Conservation (phyloP, 2,329 filamentous ascomycete species). For the Herpotrichia juniperi region DNA sequence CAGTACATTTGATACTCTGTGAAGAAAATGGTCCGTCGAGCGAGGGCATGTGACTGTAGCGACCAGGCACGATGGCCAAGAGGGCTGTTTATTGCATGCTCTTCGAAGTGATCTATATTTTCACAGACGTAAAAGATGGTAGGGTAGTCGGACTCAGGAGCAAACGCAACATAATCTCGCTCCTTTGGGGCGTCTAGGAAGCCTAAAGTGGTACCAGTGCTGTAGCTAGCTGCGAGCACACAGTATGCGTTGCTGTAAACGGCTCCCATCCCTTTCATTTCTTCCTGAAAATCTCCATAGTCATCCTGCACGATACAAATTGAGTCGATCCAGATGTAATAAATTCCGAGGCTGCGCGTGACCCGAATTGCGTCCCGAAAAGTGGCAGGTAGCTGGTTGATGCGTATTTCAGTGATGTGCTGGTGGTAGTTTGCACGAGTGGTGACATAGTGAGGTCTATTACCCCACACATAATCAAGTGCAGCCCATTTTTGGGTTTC, state of each 20-base stretch:
- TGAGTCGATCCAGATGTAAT: slow-evolving; percentile 27
- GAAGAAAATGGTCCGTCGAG: slow-evolving; percentile 27
- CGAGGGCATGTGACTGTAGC: slow-evolving; percentile 26
- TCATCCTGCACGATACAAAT: slow-evolving; percentile 3
- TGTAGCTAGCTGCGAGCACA: slow-evolving; percentile 15
- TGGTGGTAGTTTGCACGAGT: no score
- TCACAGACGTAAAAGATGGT: slow-evolving; percentile 20
- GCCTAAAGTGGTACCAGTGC: slow-evolving; percentile 6
- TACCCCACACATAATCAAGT: background rate
- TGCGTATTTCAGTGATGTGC: no score
- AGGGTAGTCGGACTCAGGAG: background rate
- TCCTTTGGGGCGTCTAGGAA: slow-evolving; percentile 8
- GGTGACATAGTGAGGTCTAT: background rate
- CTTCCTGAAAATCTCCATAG: slow-evolving; percentile 13
- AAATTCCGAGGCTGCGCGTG: slow-evolving; percentile 15
- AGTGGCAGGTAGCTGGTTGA: slow-evolving; percentile 20
- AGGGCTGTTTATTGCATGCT: slow-evolving; percentile 15
- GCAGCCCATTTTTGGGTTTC: no score
- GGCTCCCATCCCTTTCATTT: slow-evolving; percentile 16
- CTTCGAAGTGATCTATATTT: slow-evolving; percentile 22
- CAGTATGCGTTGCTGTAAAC: slow-evolving; percentile 16
- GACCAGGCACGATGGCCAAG: slow-evolving; percentile 27
- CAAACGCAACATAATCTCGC: slow-evolving; percentile 1
- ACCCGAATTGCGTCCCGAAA: slow-evolving; percentile 24
- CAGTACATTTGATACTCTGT: slow-evolving; percentile 26